Evolutionary conservation across 2,329 filamentous ascomycete species (phyloP).

Genomic region (Escovopsis sp.): DNA sequence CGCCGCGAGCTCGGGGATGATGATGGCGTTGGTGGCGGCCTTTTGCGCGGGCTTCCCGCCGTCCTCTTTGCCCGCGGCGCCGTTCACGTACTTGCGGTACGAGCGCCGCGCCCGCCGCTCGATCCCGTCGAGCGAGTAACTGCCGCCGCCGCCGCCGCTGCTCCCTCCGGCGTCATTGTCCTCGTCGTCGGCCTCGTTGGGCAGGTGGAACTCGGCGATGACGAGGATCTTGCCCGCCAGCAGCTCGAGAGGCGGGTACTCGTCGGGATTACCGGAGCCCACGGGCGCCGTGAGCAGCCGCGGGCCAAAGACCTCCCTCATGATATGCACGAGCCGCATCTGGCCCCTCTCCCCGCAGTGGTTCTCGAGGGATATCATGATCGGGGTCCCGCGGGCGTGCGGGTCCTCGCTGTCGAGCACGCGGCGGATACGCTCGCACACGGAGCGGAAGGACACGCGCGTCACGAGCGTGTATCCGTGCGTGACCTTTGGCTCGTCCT

Average conservation of each 20-base stretch:
- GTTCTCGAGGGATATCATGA: constrained; percentile 53
- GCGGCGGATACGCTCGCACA: constrained; percentile 51
- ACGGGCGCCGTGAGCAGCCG: constrained; percentile 43
- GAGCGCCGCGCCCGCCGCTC: too few species aligned
- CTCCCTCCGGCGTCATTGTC: constrained; percentile 21
- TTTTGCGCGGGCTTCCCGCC: constrained; percentile 26
- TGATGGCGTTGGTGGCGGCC: constrained; percentile 28
- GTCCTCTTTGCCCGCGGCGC: constrained; percentile 36
- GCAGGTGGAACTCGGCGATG: constrained; percentile 53
- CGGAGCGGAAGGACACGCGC: constrained; percentile 46
- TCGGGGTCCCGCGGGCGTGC: constrained; percentile 35
- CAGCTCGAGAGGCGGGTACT: constrained; percentile 40
- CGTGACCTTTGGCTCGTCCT: constrained; percentile 53
- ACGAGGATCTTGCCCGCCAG: constrained; percentile 49
- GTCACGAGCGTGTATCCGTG: constrained; percentile 56
- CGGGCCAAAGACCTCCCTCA: constrained; percentile 47
- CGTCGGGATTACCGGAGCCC: constrained; percentile 28
- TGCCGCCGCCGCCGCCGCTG: constrained; percentile 14
- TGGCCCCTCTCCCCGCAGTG: constrained; percentile 48
- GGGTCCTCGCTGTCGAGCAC: constrained; percentile 43
- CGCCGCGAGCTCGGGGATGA: constrained; percentile 49
- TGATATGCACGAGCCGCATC: constrained; percentile 46
- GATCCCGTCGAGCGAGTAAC: too few species aligned
- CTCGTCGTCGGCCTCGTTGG: constrained; percentile 30
- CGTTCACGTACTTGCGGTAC: constrained; percentile 11